These are phyloP conservation scores for Phytophthora rubi DNA, from an alignment of 352 stramenopile genomes.

Conservation along the genomic window DNA sequence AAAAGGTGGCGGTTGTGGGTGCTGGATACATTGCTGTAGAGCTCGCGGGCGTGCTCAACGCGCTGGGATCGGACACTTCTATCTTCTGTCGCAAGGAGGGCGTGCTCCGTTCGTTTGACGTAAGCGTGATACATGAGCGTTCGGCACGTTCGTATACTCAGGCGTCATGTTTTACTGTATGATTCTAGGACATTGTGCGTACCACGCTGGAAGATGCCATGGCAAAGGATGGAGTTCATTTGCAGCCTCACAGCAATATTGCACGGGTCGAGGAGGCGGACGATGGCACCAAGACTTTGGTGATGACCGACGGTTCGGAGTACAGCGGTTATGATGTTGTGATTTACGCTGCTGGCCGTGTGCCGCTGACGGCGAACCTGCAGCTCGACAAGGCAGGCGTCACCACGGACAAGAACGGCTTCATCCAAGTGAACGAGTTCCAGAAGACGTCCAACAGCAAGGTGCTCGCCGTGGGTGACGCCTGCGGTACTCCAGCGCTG, in stretches of 20 bases:
- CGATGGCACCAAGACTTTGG: slow-evolving; percentile 64
- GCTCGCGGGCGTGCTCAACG: slow-evolving; percentile 95
- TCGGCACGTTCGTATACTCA: background rate
- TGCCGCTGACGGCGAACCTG: slow-evolving; percentile 57
- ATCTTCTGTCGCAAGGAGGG: slow-evolving; percentile 90
- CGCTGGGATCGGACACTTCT: slow-evolving; percentile 91
- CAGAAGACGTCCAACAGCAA: slow-evolving; percentile 88
- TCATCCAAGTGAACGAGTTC: slow-evolving; percentile 90
- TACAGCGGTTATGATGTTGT: slow-evolving; percentile 81
- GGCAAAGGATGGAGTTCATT: slow-evolving; percentile 54
- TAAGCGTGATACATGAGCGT: slow-evolving; percentile 26
- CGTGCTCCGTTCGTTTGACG: slow-evolving; percentile 91
- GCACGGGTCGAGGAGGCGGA: slow-evolving; percentile 42
- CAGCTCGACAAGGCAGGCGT: slow-evolving; percentile 80
- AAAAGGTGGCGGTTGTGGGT: slow-evolving; percentile 95
- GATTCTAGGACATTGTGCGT: slow-evolving; percentile 48
- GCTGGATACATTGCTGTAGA: slow-evolving; percentile 99
- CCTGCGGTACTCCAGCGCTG: slow-evolving; percentile 68
- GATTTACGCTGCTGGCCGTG: slow-evolving; percentile 83
- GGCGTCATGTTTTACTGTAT: background rate
- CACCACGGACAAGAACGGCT: slow-evolving; percentile 59
- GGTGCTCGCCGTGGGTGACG: slow-evolving; percentile 85
- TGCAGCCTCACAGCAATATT: slow-evolving; percentile 58
- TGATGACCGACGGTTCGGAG: slow-evolving; percentile 48
- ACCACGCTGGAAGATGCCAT: slow-evolving; percentile 67